These are phyloP conservation scores for Globisporangium rhizosaccharum DNA, from an alignment of 352 stramenopile species.

Conservation along the genomic window DNA sequence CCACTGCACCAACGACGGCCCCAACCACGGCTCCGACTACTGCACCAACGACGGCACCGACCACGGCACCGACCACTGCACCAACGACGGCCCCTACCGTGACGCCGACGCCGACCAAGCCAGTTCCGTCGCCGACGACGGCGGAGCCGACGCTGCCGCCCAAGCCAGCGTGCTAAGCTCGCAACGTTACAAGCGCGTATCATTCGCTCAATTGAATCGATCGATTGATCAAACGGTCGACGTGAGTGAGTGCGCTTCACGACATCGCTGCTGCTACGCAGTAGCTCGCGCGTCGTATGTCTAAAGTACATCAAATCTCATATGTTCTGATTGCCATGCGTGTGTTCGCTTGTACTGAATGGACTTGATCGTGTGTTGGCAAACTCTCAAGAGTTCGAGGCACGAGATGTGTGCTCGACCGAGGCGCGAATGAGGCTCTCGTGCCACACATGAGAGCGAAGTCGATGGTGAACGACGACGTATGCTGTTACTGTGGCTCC, in stretches of 20 bases:
- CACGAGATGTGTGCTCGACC: no score
- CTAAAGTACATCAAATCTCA: no score
- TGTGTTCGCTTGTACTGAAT: no score
- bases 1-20: not conserved
- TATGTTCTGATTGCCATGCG: no score
- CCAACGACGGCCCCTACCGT: not conserved
- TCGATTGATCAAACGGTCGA: not conserved
- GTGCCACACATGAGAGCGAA: no score
- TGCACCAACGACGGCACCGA: not conserved
- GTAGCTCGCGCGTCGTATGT: no score
- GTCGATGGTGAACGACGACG: no score
- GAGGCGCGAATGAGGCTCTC: no score
- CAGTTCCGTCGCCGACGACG: not conserved
- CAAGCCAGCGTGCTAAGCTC: not conserved
- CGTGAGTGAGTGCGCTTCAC: not conserved
- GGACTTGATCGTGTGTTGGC: no score
- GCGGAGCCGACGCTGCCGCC: not conserved
- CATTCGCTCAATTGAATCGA: not conserved
- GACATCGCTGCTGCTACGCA: no score
- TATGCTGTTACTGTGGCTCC: no score
- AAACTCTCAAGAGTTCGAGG: no score
- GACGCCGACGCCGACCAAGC: not conserved
- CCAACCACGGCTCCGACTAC: not conserved
- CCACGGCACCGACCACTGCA: not conserved
- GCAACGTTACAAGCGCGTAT: not conserved